phyloP scores from a whole-genome alignment of 108 stramenopile genomes.

The Craspedostauros australis region DNA sequence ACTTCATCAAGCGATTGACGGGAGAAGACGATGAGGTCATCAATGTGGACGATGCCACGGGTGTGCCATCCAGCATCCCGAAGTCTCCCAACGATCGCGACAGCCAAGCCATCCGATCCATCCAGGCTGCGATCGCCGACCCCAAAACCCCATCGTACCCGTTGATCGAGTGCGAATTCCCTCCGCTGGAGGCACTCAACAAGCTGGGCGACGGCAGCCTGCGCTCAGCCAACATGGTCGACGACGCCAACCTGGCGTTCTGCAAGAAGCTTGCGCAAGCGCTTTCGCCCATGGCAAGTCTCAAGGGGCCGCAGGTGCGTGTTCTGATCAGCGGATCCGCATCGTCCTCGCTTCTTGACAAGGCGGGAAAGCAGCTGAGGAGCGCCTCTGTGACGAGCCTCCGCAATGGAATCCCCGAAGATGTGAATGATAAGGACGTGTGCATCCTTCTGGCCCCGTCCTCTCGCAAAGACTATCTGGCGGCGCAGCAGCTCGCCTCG shows the following conservation, averaged over 20 bases:
- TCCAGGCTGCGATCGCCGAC: conserved; percentile 46
- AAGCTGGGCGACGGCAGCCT: conserved; percentile 69
- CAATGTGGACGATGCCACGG: no score
- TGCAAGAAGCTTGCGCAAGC: conserved; percentile 30
- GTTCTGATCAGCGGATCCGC: conserved; percentile 43
- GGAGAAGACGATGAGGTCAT: no score
- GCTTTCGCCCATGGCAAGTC: conserved; percentile 18
- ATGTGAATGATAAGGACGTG: conserved; percentile 15
- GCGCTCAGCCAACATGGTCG: conserved; percentile 58
- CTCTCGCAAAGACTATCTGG: conserved; percentile 41
- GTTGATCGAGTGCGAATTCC: conserved; percentile 76
- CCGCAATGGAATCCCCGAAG: conserved; percentile 10
- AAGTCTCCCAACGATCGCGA: no score
- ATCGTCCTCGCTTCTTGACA: conserved; percentile 25
- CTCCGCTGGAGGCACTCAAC: conserved; percentile 47
- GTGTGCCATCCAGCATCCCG: no score
- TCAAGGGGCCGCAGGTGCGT: conserved; percentile 48
- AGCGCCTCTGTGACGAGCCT: conserved; percentile 7
- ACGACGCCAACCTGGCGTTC: conserved; percentile 56
- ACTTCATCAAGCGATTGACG: no score
- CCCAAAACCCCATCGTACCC: conserved; percentile 36
- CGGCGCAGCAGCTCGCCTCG: conserved; percentile 41
- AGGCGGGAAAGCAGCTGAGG: conserved; percentile 33
- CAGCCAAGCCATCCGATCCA: conserved; percentile 44
- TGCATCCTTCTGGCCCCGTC: conserved; percentile 55